A percentile compares a stretch with the other conserved stretches of the same genome.
phyloP scores from a whole-genome alignment of 495 filamentous ascomycete species.

The Hamigera avellanea region DNA sequence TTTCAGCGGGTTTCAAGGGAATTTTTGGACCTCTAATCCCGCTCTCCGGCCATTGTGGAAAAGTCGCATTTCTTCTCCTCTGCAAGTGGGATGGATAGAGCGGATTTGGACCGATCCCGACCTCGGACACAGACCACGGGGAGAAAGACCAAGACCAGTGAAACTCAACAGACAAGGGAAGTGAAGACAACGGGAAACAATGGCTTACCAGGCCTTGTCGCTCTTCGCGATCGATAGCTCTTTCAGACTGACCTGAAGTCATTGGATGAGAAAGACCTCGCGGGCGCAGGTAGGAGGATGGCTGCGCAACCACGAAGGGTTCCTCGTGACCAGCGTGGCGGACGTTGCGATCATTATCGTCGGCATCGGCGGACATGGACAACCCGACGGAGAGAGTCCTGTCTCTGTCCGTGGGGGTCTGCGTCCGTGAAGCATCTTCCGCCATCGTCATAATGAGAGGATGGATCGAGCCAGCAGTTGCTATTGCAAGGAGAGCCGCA shows the following conservation, averaged over 20 bases:
- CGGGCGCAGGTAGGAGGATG: conserved; percentile 75
- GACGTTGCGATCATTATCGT: conserved; percentile 7
- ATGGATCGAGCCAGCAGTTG: conserved; percentile 1
- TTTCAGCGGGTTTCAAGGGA: too few species aligned
- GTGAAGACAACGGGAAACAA: too few species aligned
- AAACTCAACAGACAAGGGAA: too few species aligned
- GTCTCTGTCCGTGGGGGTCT: conserved; percentile 15
- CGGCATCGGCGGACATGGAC: conserved; percentile 1
- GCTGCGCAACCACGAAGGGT: conserved; percentile 63
- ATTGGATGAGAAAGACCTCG: conserved; percentile 40
- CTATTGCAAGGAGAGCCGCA: conserved; percentile 1
- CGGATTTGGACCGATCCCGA: too few species aligned
- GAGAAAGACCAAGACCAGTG: too few species aligned
- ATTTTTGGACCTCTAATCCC: too few species aligned
- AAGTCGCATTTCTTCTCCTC: too few species aligned
- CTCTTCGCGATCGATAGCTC: conserved; percentile 80
- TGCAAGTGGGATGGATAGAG: too few species aligned
- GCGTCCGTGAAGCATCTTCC: conserved; percentile 2
- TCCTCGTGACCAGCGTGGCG: conserved; percentile 32
- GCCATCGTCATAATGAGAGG: conserved; percentile 7
- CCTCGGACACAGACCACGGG: too few species aligned
- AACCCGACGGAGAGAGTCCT: conserved; percentile 1
- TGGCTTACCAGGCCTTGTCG: conserved; percentile 77
- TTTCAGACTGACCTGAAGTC: conserved; percentile 48
- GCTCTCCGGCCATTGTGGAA: too few species aligned